phyloP scores from a whole-genome alignment of 176 grass and related monocot genomes.

The Bromus sterilis region DNA sequence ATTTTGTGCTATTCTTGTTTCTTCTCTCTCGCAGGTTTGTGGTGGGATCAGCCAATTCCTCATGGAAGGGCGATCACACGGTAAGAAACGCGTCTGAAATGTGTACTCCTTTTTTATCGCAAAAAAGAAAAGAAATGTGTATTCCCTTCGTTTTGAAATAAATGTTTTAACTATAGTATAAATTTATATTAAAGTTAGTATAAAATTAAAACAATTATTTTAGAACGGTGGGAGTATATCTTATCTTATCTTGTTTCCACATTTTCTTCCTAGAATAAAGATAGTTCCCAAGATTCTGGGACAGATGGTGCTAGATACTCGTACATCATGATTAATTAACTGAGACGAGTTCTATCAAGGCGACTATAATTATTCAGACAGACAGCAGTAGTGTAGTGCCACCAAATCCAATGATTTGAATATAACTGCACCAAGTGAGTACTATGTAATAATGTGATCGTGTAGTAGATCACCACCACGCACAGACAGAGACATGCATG shows the following conservation, averaged over 20 bases:
- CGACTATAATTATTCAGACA: neutral
- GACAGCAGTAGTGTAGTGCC: neutral
- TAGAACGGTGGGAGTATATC: too few relatives aligned
- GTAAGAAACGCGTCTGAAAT: conserved; percentile 32
- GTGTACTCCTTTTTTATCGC: too few relatives aligned
- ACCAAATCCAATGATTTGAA: neutral
- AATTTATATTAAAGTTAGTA: too few relatives aligned
- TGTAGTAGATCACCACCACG: neutral
- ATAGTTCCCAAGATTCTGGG: neutral
- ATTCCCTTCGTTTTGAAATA: too few relatives aligned
- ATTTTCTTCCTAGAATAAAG: neutral
- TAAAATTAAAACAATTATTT: too few relatives aligned
- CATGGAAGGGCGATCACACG: conserved; percentile 33
- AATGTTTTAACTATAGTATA: too few relatives aligned
- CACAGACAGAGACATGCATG: neutral
- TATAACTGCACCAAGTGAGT: neutral
- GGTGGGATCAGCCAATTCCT: conserved; percentile 44
- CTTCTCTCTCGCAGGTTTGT: conserved; percentile 41
- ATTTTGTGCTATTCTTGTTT: neutral
- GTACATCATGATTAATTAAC: neutral
- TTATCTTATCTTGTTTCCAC: neutral
- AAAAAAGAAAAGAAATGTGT: too few relatives aligned
- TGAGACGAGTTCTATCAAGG: neutral
- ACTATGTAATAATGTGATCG: conserved; percentile 4
- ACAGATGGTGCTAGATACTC: neutral